Evolutionary conservation across 2,329 filamentous ascomycete genomes (phyloP).

Genomic region (Talaromyces sp.): DNA sequence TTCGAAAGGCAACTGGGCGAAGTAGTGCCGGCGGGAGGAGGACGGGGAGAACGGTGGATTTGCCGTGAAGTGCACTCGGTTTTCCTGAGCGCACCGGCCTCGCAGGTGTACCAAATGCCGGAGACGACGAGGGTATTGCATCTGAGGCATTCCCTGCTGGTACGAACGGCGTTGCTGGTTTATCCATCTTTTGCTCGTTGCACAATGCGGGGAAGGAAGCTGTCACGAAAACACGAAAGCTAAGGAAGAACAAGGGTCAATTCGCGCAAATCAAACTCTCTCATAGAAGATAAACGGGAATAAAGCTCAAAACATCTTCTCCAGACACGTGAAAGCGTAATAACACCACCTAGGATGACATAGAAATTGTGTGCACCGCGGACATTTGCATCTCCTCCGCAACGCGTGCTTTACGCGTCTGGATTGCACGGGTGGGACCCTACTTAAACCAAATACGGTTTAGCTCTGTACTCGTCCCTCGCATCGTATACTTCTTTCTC

Average conservation of each 20-base stretch:
- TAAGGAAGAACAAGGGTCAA: background rate
- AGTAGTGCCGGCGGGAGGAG: conserved; percentile 81
- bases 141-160: conserved; percentile 34
- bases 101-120: conserved; percentile 80
- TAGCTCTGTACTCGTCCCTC: background rate
- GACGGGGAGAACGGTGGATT: conserved; percentile 68
- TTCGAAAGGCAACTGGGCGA: conserved; percentile 85
- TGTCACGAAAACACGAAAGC: background rate
- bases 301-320: background rate
- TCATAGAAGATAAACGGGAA: background rate
- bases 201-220: background rate
- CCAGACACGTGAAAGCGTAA: background rate
- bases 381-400: background rate
- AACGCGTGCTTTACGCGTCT: background rate
- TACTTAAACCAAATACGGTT: background rate
- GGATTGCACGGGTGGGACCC: background rate
- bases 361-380: background rate
- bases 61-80: conserved; percentile 18
- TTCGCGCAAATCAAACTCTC: background rate
- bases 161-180: conserved; percentile 15
- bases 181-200: conserved; percentile 17
- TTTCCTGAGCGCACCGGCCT: conserved; percentile 56
- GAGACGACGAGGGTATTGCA: conserved; percentile 78
- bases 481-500: background rate
- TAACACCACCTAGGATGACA: background rate